Evolutionary conservation across 257 asterid species (phyloP).

Genomic region (Solanum appendiculatum): DNA sequence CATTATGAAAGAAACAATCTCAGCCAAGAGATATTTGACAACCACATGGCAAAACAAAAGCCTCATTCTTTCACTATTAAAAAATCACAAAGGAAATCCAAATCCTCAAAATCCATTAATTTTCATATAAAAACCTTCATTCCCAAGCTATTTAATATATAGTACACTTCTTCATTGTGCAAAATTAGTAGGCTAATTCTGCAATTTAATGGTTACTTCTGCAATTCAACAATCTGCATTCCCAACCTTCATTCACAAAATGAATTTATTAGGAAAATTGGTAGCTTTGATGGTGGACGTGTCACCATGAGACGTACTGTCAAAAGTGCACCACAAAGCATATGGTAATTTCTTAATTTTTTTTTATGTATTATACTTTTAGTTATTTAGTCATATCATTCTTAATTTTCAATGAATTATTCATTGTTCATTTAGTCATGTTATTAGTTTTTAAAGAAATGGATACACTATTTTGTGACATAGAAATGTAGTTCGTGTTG

Average conservation of each 20-base stretch:
- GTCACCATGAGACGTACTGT: constrained; percentile 88
- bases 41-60: constrained; percentile 33
- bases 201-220: constrained; percentile 71
- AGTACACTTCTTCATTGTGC: neutral
- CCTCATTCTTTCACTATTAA: neutral
- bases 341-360: constrained; percentile 37
- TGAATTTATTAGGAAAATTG: constrained; percentile 57
- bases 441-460: neutral
- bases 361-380: neutral
- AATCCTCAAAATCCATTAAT: constrained; percentile 15
- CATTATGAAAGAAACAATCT: neutral
- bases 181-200: no score
- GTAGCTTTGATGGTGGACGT: constrained; percentile 48
- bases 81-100: constrained; percentile 28
- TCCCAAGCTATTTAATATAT: neutral
- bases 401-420: neutral
- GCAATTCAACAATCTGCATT: constrained; percentile 70
- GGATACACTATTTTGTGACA: neutral
- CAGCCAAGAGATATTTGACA: neutral
- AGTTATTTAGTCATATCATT: neutral
- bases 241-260: constrained; percentile 57
- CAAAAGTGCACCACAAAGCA: constrained; percentile 77
- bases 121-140: constrained; percentile 7
- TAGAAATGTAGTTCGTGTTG: neutral
- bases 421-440: neutral